These are phyloP conservation scores for Fonsecaea pedrosoi DNA, from an alignment of 2,329 filamentous ascomycete genomes.

Conservation along the genomic window DNA sequence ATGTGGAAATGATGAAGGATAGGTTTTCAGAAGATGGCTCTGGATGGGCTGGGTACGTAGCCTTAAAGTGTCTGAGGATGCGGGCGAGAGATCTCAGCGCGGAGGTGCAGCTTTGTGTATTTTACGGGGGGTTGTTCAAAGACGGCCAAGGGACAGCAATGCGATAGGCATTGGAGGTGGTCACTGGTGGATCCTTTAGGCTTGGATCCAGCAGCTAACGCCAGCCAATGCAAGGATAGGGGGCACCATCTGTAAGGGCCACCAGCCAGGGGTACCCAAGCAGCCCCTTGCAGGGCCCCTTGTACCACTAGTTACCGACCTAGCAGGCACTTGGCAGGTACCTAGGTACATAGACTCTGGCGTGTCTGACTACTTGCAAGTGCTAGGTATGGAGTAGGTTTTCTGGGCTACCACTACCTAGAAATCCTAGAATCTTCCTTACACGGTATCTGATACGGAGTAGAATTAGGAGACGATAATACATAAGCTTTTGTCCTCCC, in stretches of 20 bases:
- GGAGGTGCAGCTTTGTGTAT: slow-evolving; percentile 13
- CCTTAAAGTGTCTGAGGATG: not conserved
- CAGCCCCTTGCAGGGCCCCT: slow-evolving; percentile 14
- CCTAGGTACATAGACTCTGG: too few species aligned
- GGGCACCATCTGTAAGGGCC: slow-evolving; percentile 15
- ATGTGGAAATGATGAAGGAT: not conserved
- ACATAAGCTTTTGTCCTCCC: not conserved
- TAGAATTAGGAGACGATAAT: not conserved
- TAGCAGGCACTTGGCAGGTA: not conserved
- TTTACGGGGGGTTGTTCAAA: slow-evolving; percentile 8
- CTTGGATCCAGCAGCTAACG: not conserved
- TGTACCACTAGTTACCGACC: slow-evolving; percentile 8
- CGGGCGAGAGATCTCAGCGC: not conserved
- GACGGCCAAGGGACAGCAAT: slow-evolving; percentile 4
- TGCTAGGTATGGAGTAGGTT: not conserved
- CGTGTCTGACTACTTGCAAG: too few species aligned
- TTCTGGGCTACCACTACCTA: not conserved
- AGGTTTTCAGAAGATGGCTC: not conserved
- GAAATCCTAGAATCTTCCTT: slow-evolving; percentile 5
- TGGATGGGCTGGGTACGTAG: not conserved
- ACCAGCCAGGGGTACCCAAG: slow-evolving; percentile 3
- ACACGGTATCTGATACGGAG: not conserved
- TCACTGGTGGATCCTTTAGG: not conserved
- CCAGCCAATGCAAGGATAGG: slow-evolving; percentile 15
- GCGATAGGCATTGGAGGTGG: slow-evolving; percentile 3